Base-by-base conservation (phyloP, 176 grass and related monocot species). In the Coix lacrymajobi region DNA sequence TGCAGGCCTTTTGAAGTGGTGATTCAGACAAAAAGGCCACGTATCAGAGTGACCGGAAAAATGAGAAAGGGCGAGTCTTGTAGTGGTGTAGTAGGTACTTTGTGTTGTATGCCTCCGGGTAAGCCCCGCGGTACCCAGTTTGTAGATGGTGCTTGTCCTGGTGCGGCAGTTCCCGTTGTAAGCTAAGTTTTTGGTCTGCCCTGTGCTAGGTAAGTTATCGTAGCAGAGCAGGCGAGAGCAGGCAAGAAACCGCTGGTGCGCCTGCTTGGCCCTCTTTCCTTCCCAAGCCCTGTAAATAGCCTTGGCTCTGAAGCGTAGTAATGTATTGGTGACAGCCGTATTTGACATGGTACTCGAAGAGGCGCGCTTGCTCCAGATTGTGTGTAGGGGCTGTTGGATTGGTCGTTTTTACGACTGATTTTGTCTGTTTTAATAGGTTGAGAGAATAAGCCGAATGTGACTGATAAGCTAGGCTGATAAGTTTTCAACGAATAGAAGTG, bases 171-270 rank as follows among this genome's bases (percentile, higher is more conserved):
- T 58, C 22, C 57, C 11, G 20, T 49, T 70, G 65, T 68, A 79
- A 69, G 19, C 76, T 34, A 26, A 73, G 77, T 77, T 94, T 90
- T 86, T 90, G 56, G 84, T 74, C 78, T 80, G 74, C 56, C 69
- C 41, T 43, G 52, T 72, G 43, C 48, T 66, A 41, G 77, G 11
- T 73, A 81, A 86, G 85, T 81, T 81, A 45, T 58, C 66, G 78
- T 81, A 81, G 64, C 44, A 54, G 29, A 51, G 29, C 44, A 7
- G 29, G 29, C 10, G 44, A 56, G 40, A 86, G 69, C 46, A 45
- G 32, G 77, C 45, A 4, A 75, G 39, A 48, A 36, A 65, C 70
- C 19, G 0, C 11, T 2, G 36, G 8, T 44, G 61, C 6, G 26
- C 45, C 73, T 81, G 43, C 65, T 73, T 60, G 44, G 24, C 51